Evolutionary conservation across 129 eudicot genomes (phyloP), one percentile per base, ranked within the genome.

Genomic region (Artemisia annua): DNA sequence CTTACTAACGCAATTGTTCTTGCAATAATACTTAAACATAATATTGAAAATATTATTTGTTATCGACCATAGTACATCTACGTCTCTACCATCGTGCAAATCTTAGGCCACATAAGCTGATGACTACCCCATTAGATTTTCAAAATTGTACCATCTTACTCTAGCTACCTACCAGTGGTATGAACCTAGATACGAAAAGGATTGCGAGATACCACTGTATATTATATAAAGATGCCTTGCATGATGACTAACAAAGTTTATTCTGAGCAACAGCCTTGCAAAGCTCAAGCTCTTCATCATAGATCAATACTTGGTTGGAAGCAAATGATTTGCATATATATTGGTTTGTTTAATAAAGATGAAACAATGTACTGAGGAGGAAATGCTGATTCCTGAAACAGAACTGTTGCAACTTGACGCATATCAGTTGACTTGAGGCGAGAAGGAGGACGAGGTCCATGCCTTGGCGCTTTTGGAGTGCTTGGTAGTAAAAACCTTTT

Each of bases 181-280:
- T 35, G 24, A 61, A 62, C 71, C 82, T 52, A 78, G 19, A 74
- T 48, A 69, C 76, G 39, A 49, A 28, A 50, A 70, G 43, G 53
- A 20, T 52, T 10, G 54, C 20, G 65, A 44, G 78, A 22, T 67
- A 70, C 81, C 2, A 57, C 78, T 78, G 59, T 78, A 78, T 78
- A 78, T 54, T n/a, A 57, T 60, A 54, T 62, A 53, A 63, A 6
- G 13, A 19, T 6, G 58, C 13, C 51, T 32, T 50, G 35, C 26
- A 35, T 7, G 58, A 52, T 56, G 73, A n/a, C 90, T 86, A 95
- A 70, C 83, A 94, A 67, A 95, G 97, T 76, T 90, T 95, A 75
- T 95, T 95, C 70, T 95, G 97, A 65, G 97, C 96, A 60, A 95
- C 99, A 71, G 99, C 99, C 79, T 95, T 89, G 85, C 99, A 95